These are phyloP conservation scores for Wickerhamomyces rabaulensis DNA, from an alignment of 805 yeast species.

Conservation along the genomic window DNA sequence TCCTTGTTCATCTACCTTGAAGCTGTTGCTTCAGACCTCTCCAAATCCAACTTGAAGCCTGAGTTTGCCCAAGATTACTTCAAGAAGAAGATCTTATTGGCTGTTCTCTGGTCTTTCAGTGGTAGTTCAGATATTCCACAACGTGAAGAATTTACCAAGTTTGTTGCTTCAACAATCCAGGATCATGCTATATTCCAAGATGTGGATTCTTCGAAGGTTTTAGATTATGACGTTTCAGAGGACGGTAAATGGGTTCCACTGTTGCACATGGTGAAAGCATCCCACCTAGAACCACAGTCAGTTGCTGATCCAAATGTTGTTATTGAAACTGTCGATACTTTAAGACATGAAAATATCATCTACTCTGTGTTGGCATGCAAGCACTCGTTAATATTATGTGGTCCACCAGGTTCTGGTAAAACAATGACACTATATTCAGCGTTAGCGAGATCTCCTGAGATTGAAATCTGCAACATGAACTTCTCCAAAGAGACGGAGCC, in stretches of 20 bases:
- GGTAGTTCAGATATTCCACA: constrained; percentile 46
- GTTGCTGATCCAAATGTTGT: constrained; percentile 58
- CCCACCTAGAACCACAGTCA: constrained; percentile 23
- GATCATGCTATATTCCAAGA: constrained; percentile 13
- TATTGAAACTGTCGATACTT: constrained; percentile 76
- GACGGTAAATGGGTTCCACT: constrained; percentile 48
- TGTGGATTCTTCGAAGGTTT: constrained; percentile 5
- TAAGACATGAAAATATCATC: constrained; percentile 58
- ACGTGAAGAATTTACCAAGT: constrained; percentile 32
- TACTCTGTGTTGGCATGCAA: constrained; percentile 50
- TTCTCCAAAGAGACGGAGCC: constrained; percentile 81
- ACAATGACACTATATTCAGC: constrained; percentile 83
- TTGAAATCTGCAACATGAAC: constrained; percentile 64
- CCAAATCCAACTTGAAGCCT: background rate
- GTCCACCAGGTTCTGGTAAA: constrained; percentile 97
- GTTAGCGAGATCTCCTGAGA: constrained; percentile 48
- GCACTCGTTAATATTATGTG: constrained; percentile 69
- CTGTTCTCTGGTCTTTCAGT: constrained; percentile 58
- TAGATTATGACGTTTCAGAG: constrained; percentile 36
- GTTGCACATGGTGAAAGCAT: constrained; percentile 48
- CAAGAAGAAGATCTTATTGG: constrained; percentile 18
- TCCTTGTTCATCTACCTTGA: constrained; percentile 4
- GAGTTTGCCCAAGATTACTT: constrained; percentile 6
- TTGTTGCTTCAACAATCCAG: constrained; percentile 18
- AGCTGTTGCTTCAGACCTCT: background rate